Evolutionary conservation across 352 stramenopile species (phyloP).

Genomic region (Peronospora belbahrii): DNA sequence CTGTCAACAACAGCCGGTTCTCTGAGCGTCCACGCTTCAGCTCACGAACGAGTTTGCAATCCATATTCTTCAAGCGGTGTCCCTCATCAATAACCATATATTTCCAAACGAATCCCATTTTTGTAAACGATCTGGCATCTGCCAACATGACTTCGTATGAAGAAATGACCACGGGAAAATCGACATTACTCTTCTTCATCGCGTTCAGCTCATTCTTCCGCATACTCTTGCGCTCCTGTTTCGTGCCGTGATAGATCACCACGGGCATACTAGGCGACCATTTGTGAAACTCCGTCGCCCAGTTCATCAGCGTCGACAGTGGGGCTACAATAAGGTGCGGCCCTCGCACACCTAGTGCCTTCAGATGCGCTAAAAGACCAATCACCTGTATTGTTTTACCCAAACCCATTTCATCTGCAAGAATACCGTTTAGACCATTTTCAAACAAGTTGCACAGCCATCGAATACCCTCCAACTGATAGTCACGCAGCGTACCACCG

Average conservation of each 20-base stretch:
- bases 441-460: conserved; percentile 97
- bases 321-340: conserved; percentile 97
- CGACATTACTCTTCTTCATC: conserved; percentile 40
- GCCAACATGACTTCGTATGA: conserved; percentile 85
- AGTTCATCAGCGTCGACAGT: conserved; percentile 97
- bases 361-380: conserved; percentile 91
- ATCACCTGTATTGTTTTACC: conserved; percentile 91
- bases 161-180: conserved; percentile 85
- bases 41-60: conserved; percentile 91
- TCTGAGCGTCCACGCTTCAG: conserved; percentile 90
- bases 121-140: conserved; percentile 54
- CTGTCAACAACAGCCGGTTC: conserved; percentile 92
- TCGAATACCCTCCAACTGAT: conserved; percentile 94
- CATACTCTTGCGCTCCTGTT: conserved; percentile 36
- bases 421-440: conserved; percentile 92
- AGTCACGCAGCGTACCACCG: conserved; percentile 85
- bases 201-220: conserved; percentile 43
- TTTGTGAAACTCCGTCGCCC: conserved; percentile 88
- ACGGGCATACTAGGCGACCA: conserved; percentile 88
- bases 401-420: conserved; percentile 86
- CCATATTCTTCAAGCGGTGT: conserved; percentile 97
- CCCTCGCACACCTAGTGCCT: conserved; percentile 81
- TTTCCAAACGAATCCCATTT: conserved; percentile 76
- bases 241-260: conserved; percentile 95
- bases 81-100: conserved; percentile 98